Base-by-base conservation (phyloP, 306 rosid genomes). In the Pueraria montana region DNA sequence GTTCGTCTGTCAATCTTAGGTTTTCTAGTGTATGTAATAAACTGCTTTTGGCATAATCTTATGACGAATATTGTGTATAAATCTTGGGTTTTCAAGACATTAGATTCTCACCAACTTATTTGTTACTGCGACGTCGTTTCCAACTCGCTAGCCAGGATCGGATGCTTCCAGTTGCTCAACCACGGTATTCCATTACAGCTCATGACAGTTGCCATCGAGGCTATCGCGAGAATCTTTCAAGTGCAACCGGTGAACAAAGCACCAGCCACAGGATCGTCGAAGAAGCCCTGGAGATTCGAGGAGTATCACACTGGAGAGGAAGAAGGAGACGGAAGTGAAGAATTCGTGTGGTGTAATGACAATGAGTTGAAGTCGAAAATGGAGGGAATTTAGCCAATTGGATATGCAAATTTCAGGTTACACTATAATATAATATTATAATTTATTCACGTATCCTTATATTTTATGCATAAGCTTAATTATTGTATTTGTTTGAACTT, bases 311-410 rank as follows among this genome's bases (percentile, higher is more conserved):
- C 83, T 4, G 87, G 74, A 13, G 87, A 84, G 8, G 84, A 78
- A 0, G 94, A 88, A 55, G 91, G 88, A 62, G 76, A 67, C 16
- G 97, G 84, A 16, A 87, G 80, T 53, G 94, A 86, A 9, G 96
- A 95, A 86, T 93, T 93, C 45, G 87, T 93, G 50, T 95, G 99
- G 99, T 88, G 97, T 66, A 84, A 83, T 45, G 91, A 92, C 36
- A 73, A 84, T 17, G 91, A 84, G 16, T 86, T 95, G 85, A 90
- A 87, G 84, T 61, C 87, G 76, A 86, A 85, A 80, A 91, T 95
- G 98, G 96, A 93, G 92, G 89, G 85, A 88, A 89, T 92, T 82
- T 91, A 78, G 84, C 92, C 93, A 18, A 49, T 43, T 58, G 94
- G 84, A 75, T 93, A 93, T 90, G 84, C 92, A 18, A 83, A 80